A percentile compares a stretch with the other conserved stretches of the same genome.
phyloP scores from a whole-genome alignment of 192 early-diverging fungal species.

The Entomortierella lignicola region DNA sequence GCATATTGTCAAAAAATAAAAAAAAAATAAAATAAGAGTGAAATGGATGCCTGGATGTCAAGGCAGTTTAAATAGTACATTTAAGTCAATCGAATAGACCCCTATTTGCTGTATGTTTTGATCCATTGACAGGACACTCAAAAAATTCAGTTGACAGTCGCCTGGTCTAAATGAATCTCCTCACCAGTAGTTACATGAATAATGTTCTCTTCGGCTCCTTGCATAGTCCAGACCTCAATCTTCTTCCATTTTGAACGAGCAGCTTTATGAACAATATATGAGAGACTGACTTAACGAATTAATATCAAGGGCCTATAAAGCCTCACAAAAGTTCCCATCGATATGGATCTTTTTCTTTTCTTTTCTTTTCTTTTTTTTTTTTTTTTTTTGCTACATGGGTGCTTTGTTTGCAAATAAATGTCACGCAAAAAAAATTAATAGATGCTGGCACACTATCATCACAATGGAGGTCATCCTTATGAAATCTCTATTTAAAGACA shows the following conservation, averaged over 20 bases:
- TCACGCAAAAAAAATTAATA: background rate
- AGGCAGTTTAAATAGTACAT: no score
- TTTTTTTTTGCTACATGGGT: background rate
- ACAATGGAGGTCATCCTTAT: no score
- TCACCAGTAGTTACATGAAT: no score
- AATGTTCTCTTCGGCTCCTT: no score
- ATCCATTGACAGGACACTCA: no score
- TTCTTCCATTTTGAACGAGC: background rate
- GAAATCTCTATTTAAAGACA: no score
- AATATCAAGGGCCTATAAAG: background rate
- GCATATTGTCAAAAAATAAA: background rate
- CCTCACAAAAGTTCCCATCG: slow-evolving; percentile 3
- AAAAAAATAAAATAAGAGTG: background rate
- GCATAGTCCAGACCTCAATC: no score
- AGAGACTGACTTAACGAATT: background rate
- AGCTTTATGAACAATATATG: background rate
- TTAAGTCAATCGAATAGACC: no score
- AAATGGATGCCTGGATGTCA: background rate
- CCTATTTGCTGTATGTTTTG: no score
- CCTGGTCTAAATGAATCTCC: no score
- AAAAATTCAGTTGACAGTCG: no score
- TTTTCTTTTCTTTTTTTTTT: background rate
- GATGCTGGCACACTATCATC: no score
- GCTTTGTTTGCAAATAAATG: background rate
- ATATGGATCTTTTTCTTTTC: background rate